These are phyloP conservation scores for Boechera divaricarpa DNA, from an alignment of 345 rosid genomes.

Conservation along the genomic window DNA sequence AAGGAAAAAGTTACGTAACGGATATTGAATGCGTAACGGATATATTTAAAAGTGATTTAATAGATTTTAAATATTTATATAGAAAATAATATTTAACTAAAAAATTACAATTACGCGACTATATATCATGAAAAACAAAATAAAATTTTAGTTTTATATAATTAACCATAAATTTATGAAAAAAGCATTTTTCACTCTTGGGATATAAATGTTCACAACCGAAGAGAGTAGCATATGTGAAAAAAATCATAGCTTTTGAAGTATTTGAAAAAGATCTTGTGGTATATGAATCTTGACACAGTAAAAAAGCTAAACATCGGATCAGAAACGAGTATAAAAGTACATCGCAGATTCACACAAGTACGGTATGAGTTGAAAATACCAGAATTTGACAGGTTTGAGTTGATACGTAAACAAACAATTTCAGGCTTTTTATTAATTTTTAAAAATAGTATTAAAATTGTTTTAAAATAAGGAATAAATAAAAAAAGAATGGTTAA, in stretches of 20 bases:
- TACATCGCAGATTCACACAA: neutral
- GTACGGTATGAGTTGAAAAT: neutral
- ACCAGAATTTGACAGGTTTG: conserved; percentile 14
- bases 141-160: neutral
- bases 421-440: conserved; percentile 23
- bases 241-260: neutral
- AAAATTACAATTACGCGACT: neutral
- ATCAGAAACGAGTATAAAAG: neutral
- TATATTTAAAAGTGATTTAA: neutral
- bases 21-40: neutral
- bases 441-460: conserved; percentile 25
- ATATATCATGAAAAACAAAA: neutral
- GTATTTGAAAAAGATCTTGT: neutral
- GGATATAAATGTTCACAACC: neutral
- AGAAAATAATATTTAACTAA: neutral
- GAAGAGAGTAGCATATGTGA: neutral
- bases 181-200: neutral
- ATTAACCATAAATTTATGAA: neutral
- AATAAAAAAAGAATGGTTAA: conserved; percentile 31
- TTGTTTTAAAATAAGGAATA: neutral
- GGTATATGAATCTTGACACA: neutral
- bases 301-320: neutral
- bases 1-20: neutral
- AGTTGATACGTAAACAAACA: conserved; percentile 14
- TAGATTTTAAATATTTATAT: neutral